Base-by-base conservation (phyloP, 495 filamentous ascomycete species). In the Wilcoxina mikolae region DNA sequence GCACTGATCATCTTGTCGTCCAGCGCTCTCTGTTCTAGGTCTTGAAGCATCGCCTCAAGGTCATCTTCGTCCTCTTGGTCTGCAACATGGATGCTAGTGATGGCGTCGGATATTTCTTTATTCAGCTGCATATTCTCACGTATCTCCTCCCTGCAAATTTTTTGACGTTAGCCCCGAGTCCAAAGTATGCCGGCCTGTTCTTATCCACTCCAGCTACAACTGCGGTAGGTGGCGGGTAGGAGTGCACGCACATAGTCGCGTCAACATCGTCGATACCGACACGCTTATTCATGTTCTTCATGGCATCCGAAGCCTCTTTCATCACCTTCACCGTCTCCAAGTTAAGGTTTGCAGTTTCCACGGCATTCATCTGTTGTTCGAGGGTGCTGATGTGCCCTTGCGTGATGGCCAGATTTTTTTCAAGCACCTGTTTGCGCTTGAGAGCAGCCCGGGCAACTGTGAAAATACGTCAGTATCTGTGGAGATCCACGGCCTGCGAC, bases 331-430 rank as follows among this genome's bases (percentile, higher is more conserved):
- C 75, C 3, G 91, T 99, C 72, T 96, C 88, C 66, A 89, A 78
- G 75, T 99, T 99, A 71, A 99, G 94, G 68, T 96, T 99, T 47
- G 91, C 93, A 20, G 89, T 84, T 68, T 99, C 91, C 69, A 99
- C 95, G 55, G 84, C 82, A 66, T 90, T 91, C 64, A 99, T 90
- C 67, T 99, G 88, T 62, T 88, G 85, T 66, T 96, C 91, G 12
- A 99, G 75, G 35, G 90, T 93, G 53, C 78, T 77, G 70, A 94
- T 87, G 69, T 96, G 93, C 29, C 82, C 78, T 29, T 79, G 76
- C 7, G 90, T 96, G 68, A 94, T 86, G 55, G 91, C 84, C 43
- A 95, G 78, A 55, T 85, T 84, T 72, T 87, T 83, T 68, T 94
- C 86, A 65, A 88, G 85, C 58, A 76, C 72, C 79, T 99, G 95